phyloP scores from a whole-genome alignment of 192 early-diverging fungal genomes.

The Mortierella claussenii region DNA sequence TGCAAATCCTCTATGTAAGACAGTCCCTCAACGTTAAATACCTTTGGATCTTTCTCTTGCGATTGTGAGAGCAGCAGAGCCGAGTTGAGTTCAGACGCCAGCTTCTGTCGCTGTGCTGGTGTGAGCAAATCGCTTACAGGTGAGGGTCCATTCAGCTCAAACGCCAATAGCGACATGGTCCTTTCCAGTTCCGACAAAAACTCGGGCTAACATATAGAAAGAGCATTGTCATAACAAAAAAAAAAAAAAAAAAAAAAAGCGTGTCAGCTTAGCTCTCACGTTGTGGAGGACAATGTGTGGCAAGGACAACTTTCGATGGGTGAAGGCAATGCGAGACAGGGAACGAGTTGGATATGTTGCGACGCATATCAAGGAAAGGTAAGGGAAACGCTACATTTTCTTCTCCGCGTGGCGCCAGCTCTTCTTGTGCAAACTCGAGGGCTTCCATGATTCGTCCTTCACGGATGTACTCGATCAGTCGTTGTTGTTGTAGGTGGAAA shows the following conservation, averaged over 20 bases:
- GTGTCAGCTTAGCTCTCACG: too few species aligned
- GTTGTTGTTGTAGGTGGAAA: constrained; percentile 98
- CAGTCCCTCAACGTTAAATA: too few species aligned
- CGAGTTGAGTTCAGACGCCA: constrained; percentile 93
- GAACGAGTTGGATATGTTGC: too few species aligned
- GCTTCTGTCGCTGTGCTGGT: constrained; percentile 89
- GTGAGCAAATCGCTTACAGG: constrained; percentile 91
- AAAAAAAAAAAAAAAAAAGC: neutral
- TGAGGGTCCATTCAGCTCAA: constrained; percentile 75
- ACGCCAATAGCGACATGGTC: constrained; percentile 97
- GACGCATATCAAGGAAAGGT: constrained; percentile 11
- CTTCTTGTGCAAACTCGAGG: constrained; percentile 96
- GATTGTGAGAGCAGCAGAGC: constrained; percentile 91
- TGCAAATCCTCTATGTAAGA: too few species aligned
- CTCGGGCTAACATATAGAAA: constrained; percentile 72
- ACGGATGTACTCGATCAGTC: constrained; percentile 95
- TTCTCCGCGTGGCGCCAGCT: constrained; percentile 97
- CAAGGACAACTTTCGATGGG: too few species aligned
- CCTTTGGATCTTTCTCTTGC: constrained; percentile 93
- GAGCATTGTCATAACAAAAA: constrained; percentile 5
- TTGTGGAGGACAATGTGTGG: too few species aligned
- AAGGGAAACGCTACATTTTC: constrained; percentile 73
- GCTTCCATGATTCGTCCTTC: constrained; percentile 83
- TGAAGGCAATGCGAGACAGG: neutral
- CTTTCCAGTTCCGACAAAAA: constrained; percentile 94